Evolutionary conservation across 345 rosid genomes (phyloP).

Genomic region (Geranium rotundifolium): DNA sequence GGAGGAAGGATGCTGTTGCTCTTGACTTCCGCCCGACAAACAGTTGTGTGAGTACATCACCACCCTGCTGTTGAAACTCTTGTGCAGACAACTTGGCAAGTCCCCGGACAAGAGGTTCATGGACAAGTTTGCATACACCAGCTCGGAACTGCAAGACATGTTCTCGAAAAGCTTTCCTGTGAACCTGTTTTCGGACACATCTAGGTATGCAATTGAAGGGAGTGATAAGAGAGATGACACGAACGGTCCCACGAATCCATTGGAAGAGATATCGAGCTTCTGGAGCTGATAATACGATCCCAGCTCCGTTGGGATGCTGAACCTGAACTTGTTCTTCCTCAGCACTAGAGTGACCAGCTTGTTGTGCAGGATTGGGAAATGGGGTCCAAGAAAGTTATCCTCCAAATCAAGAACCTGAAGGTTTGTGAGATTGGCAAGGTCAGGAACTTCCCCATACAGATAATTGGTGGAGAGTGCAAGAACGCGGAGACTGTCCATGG

Average conservation of each 20-base stretch:
- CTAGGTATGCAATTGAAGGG: slow-evolving; percentile 36
- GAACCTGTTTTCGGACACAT: slow-evolving; percentile 37
- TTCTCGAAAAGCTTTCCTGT: slow-evolving; percentile 34
- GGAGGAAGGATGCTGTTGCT: slow-evolving; percentile 27
- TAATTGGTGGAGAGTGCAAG: slow-evolving; percentile 29
- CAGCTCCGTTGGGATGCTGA: slow-evolving; percentile 31
- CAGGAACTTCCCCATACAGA: slow-evolving; percentile 45
- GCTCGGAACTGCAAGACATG: slow-evolving; percentile 39
- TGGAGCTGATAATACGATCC: slow-evolving; percentile 34
- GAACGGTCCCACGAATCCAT: slow-evolving; percentile 45
- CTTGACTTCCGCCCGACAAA: slow-evolving; percentile 25
- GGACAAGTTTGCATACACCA: slow-evolving; percentile 36
- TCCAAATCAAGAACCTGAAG: slow-evolving; percentile 50
- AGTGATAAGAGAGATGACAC: slow-evolving; percentile 32
- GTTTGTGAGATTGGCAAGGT: slow-evolving; percentile 32
- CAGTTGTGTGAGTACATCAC: slow-evolving; percentile 36
- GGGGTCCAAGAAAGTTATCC: slow-evolving; percentile 41
- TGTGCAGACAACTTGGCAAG: slow-evolving; percentile 41
- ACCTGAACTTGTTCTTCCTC: slow-evolving; percentile 39
- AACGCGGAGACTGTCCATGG: slow-evolving; percentile 27
- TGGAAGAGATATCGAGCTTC: slow-evolving; percentile 47
- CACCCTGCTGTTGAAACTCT: slow-evolving; percentile 6
- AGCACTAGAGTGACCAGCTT: slow-evolving; percentile 26
- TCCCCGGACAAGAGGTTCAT: slow-evolving; percentile 43
- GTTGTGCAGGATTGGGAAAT: slow-evolving; percentile 32